These are phyloP conservation scores for Paracoccidioides lutzii DNA, from an alignment of 2,329 filamentous ascomycete species.

Conservation along the genomic window DNA sequence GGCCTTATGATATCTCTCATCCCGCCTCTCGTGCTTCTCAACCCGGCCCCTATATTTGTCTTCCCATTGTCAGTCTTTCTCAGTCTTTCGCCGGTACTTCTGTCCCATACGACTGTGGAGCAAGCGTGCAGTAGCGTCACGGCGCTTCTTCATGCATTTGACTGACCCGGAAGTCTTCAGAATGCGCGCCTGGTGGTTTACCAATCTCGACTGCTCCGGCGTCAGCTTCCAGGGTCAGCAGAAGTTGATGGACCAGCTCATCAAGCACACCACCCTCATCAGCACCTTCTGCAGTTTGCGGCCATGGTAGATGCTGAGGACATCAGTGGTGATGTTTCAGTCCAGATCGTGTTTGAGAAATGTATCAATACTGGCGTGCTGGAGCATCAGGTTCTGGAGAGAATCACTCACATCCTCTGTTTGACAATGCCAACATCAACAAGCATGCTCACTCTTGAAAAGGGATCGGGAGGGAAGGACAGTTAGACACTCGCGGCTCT, in stretches of 20 bases:
- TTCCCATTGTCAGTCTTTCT: not conserved
- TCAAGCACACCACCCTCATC: not conserved
- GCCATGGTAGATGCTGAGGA: too few species aligned
- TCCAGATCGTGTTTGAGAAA: not conserved
- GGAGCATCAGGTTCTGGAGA: conserved; percentile 14
- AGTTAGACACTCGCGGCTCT: not conserved
- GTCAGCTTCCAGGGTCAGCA: too few species aligned
- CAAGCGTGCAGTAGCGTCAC: too few species aligned
- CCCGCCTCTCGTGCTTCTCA: too few species aligned
- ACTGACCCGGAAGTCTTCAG: too few species aligned
- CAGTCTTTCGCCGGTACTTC: too few species aligned
- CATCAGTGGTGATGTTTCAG: too few species aligned
- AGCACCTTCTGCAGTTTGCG: too few species aligned
- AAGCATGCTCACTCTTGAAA: not conserved
- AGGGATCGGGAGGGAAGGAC: conserved; percentile 2
- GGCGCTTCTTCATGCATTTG: too few species aligned
- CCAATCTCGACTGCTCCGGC: too few species aligned
- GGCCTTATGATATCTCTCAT: not conserved
- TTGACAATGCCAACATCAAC: not conserved
- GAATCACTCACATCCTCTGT: conserved; percentile 7
- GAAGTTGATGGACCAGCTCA: not conserved
- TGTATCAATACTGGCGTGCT: conserved; percentile 8
- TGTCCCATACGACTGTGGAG: too few species aligned
- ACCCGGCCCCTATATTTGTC: not conserved
- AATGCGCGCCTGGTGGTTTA: too few species aligned